Percentiles rank a stretch among this genome's conserved stretches.
Conservation (phyloP, 2,329 filamentous ascomycete genomes). For the Cryoendolithus antarcticus region DNA sequence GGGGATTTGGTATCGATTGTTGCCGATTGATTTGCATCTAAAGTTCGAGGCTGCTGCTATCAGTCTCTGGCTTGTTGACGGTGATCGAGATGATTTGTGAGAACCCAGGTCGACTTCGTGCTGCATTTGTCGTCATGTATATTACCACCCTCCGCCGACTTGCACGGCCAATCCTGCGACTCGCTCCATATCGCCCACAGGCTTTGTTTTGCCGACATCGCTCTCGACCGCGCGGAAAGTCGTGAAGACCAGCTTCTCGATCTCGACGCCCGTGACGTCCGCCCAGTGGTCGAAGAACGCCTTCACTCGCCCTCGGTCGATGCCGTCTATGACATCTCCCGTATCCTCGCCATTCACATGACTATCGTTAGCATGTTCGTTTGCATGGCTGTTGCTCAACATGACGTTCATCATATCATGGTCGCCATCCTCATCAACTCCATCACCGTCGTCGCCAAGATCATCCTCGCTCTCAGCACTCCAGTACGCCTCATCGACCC, state of each 20-base stretch:
- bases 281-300: conserved; percentile 67
- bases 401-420: conserved; percentile 6
- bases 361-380: neutral
- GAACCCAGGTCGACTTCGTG: too few relatives aligned
- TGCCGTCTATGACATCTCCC: conserved; percentile 28
- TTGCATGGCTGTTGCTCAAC: neutral
- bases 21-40: too few relatives aligned
- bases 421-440: conserved; percentile 7
- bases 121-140: neutral
- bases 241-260: conserved; percentile 66
- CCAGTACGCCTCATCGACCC: conserved; percentile 48
- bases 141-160: conserved; percentile 82
- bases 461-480: conserved; percentile 18
- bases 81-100: too few relatives aligned
- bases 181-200: conserved; percentile 57
- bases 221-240: conserved; percentile 88
- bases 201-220: conserved; percentile 72
- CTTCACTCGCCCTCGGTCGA: conserved; percentile 54
- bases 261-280: conserved; percentile 53
- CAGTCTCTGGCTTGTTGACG: too few relatives aligned
- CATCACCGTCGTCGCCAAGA: conserved; percentile 3
- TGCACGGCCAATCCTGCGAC: conserved; percentile 83
- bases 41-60: too few relatives aligned
- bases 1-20: too few relatives aligned
- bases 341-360: neutral